These are phyloP conservation scores for Prunus dulcis DNA, from an alignment of 306 rosid species.

Conservation along the genomic window DNA sequence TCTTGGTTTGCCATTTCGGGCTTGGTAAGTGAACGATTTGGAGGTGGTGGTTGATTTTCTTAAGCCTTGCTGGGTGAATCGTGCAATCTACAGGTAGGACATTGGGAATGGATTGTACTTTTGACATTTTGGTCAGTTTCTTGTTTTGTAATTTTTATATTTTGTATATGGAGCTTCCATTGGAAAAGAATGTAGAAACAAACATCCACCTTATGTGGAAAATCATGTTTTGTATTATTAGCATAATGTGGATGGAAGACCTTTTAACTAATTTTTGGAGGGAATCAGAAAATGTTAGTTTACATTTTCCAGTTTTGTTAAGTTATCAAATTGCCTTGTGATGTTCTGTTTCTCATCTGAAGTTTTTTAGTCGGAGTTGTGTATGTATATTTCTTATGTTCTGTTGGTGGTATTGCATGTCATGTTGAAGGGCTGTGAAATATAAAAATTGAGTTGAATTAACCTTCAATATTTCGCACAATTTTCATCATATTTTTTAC, in stretches of 20 bases:
- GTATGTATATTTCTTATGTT: no score
- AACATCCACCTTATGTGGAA: constrained; percentile 22
- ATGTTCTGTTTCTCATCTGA: not conserved
- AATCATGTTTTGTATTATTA: constrained; percentile 1
- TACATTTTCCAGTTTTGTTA: not conserved
- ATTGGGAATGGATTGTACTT: constrained; percentile 29
- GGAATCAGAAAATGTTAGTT: constrained; percentile 16
- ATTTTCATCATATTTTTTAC: no score
- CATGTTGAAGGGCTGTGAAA: no score
- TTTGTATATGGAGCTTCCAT: constrained; percentile 16
- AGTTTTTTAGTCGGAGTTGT: not conserved
- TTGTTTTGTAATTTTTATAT: constrained; percentile 28
- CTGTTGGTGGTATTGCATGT: no score
- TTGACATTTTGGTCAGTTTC: not conserved
- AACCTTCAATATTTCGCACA: no score
- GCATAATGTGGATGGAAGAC: constrained; percentile 20
- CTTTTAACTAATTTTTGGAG: constrained; percentile 7
- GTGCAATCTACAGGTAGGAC: constrained; percentile 19
- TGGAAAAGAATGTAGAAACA: constrained; percentile 17
- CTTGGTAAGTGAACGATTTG: constrained; percentile 39
- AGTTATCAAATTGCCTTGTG: not conserved
- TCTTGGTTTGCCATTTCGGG: constrained; percentile 33
- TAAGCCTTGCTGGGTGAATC: constrained; percentile 22
- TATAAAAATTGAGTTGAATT: no score
- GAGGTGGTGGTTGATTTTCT: constrained; percentile 32